Evolutionary conservation across 2,329 filamentous ascomycete species (phyloP), one percentile per base, ranked within the genome.

Genomic region (Calonectria ilicicola): DNA sequence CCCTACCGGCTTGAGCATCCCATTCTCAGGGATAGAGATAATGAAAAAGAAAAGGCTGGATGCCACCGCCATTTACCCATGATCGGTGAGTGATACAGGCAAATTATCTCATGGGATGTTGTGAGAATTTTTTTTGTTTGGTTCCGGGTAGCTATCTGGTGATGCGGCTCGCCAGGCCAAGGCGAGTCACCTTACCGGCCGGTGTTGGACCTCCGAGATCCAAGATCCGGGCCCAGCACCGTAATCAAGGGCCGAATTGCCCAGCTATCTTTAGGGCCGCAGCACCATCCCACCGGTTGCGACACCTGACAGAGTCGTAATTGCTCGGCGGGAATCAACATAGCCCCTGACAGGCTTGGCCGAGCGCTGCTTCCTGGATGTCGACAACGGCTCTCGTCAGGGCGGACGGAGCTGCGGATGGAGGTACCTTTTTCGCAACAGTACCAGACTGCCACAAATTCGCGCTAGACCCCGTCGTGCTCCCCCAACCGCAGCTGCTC

Each of bases 381-480:
- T 49, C 15, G 51, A 56, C 46, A 68, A 68, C 67, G 64, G 65
- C 72, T 67, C 66, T 64, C 73, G 27, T 65, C 38, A 21, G 23
- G 10, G 44, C 44, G 23, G 49, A 72, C 47, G 67, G 62, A 69
- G 40, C 21, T 79, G 77, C 77, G 77, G 77, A 75, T 79, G 77
- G 68, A 73, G 35, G 77, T 79, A 79, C 62, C 76, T 79, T 75
- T 26, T 47, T 53, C 46, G 21, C n/a, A 51, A 49, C 74, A 76
- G 72, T 79, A 79, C 77, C 72, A 65, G 53, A 60, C 46, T 60
- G 64, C 67, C 60, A 74, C 44, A 70, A 77, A 72, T 75, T 77
- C 60, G 65, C 76, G 76, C 77, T 79, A 78, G 67, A 51, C 60
- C 53, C 47, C 44, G 46, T 32, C 56, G 27, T 65, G 62, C 53